These are phyloP conservation scores for Naganishia antarctica DNA, from an alignment of 768 basidiomycete species.

Conservation along the genomic window DNA sequence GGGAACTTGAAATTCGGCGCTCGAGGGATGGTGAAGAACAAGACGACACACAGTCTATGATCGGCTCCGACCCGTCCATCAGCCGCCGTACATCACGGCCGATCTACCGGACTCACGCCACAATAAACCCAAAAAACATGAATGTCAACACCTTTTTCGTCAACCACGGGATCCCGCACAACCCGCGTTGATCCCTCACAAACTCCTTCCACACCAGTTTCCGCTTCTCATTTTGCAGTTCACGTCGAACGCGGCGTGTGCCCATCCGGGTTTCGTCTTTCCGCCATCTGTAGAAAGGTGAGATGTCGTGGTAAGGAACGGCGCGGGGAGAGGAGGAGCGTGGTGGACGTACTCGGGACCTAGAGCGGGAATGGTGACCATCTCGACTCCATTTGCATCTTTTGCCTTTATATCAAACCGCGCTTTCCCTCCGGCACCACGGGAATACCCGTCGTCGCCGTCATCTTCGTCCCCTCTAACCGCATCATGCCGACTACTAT, in stretches of 20 bases:
- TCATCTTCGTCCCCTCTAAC: slow-evolving; percentile 3
- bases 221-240: slow-evolving; percentile 53
- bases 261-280: slow-evolving; percentile 70
- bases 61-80: no score
- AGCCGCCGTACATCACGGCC: no score
- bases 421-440: slow-evolving; percentile 7
- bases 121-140: slow-evolving; percentile 59
- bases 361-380: slow-evolving; percentile 85
- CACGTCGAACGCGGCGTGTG: slow-evolving; percentile 65
- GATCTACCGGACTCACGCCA: slow-evolving; percentile 57
- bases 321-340: neutral
- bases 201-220: slow-evolving; percentile 66
- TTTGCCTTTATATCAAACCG: slow-evolving; percentile 19
- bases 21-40: slow-evolving; percentile 77
- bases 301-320: neutral
- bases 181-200: slow-evolving; percentile 71
- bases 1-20: slow-evolving; percentile 70
- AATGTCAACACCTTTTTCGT: slow-evolving; percentile 65
- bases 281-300: slow-evolving; percentile 56
- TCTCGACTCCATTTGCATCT: slow-evolving; percentile 57
- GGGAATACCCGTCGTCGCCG: neutral
- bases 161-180: slow-evolving; percentile 69
- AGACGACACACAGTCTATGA: slow-evolving; percentile 59
- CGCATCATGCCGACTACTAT: slow-evolving; percentile 2
- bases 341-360: slow-evolving; percentile 62